phyloP scores from a whole-genome alignment of 2,329 filamentous ascomycete genomes.

The Cercospora nicotianae region DNA sequence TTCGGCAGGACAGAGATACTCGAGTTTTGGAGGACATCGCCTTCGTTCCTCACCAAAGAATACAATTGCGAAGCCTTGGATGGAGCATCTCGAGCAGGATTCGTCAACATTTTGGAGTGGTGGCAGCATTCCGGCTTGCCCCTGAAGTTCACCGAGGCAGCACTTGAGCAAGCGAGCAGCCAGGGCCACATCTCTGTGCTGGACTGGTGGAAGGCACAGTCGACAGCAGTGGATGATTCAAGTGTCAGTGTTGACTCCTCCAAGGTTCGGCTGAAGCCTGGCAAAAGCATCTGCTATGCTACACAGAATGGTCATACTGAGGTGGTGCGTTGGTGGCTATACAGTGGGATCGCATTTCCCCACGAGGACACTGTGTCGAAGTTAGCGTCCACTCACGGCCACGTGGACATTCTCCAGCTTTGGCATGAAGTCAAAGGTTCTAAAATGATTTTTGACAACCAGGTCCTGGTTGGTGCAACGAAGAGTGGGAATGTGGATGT shows the following conservation, averaged over 20 bases:
- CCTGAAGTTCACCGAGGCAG: slow-evolving; percentile 80
- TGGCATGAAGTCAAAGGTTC: slow-evolving; percentile 76
- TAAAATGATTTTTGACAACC: slow-evolving; percentile 77
- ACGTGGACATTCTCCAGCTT: slow-evolving; percentile 77
- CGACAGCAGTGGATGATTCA: slow-evolving; percentile 32
- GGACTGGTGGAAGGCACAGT: slow-evolving; percentile 82
- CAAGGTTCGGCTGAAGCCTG: slow-evolving; percentile 67
- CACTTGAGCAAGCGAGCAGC: slow-evolving; percentile 82
- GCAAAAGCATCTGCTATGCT: slow-evolving; percentile 79
- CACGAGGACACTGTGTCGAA: slow-evolving; percentile 82
- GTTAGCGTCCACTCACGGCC: slow-evolving; percentile 79
- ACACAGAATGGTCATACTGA: slow-evolving; percentile 77
- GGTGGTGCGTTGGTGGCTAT: slow-evolving; percentile 84
- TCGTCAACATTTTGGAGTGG: slow-evolving; percentile 83
- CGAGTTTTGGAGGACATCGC: slow-evolving; percentile 86
- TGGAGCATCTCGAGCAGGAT: slow-evolving; percentile 81
- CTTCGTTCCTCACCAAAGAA: slow-evolving; percentile 79
- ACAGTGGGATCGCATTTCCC: slow-evolving; percentile 73
- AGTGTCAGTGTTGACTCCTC: slow-evolving; percentile 32
- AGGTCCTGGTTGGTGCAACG: slow-evolving; percentile 82
- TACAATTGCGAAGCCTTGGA: slow-evolving; percentile 85
- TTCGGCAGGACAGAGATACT: slow-evolving; percentile 83
- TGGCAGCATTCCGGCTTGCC: slow-evolving; percentile 81
- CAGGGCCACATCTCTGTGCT: slow-evolving; percentile 83
- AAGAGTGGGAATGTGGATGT: slow-evolving; percentile 82